These are phyloP conservation scores for Epichloe sp. DNA, from an alignment of 2,329 filamentous ascomycete genomes.

Conservation along the genomic window DNA sequence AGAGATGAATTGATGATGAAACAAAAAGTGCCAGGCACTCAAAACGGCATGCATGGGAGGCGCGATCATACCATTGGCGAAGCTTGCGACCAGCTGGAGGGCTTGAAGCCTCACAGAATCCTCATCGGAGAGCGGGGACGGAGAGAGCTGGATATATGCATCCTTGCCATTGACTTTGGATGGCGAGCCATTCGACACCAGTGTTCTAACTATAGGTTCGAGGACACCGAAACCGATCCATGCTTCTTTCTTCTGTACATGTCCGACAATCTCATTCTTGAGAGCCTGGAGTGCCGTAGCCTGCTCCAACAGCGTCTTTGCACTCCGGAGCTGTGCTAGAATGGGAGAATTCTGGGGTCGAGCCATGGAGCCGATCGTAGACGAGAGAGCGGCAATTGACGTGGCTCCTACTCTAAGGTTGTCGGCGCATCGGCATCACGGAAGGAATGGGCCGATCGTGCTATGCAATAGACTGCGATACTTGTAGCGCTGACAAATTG, in stretches of 20 bases:
- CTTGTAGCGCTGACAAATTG: not conserved
- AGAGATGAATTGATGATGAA: not conserved
- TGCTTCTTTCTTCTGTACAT: constrained; percentile 72
- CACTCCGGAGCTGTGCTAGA: constrained; percentile 42
- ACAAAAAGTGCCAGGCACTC: not conserved
- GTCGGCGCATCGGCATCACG: constrained; percentile 8
- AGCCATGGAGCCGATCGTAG: constrained; percentile 32
- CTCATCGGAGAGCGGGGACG: constrained; percentile 39
- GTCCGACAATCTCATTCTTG: constrained; percentile 84
- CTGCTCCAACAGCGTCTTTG: constrained; percentile 38
- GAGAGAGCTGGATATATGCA: constrained; percentile 18
- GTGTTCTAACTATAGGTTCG: constrained; percentile 38
- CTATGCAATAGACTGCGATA: not conserved
- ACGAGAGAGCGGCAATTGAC: constrained; percentile 1
- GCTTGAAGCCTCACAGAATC: constrained; percentile 62
- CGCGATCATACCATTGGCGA: constrained; percentile 58
- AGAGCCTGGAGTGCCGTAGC: constrained; percentile 53
- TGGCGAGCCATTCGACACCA: constrained; percentile 22
- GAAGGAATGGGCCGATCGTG: not conserved
- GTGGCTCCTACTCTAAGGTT: constrained; percentile 2
- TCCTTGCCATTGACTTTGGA: constrained; percentile 28
- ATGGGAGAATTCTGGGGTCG: constrained; percentile 38
- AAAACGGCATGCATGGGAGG: not conserved
- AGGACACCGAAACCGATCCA: constrained; percentile 61
- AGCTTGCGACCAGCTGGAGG: constrained; percentile 71